These are phyloP conservation scores for Ceraceosorus guamensis DNA, from an alignment of 1,284 basidiomycete species.

Conservation along the genomic window DNA sequence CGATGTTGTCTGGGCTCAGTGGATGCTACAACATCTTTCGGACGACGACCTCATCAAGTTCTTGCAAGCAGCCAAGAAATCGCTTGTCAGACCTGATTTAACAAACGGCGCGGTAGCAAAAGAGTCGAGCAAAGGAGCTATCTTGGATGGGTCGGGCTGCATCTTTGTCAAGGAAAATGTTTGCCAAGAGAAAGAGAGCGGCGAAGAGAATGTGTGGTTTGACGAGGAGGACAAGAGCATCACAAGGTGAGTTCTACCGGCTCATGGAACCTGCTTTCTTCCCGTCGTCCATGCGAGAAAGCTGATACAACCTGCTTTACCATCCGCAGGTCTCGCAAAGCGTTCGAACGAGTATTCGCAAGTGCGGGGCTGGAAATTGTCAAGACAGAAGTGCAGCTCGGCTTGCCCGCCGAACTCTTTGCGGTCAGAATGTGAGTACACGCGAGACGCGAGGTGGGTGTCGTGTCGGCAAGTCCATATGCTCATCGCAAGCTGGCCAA, in stretches of 20 bases:
- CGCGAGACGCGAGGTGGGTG: too few relatives aligned
- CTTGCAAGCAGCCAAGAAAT: slow-evolving; percentile 26
- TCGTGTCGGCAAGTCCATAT: too few relatives aligned
- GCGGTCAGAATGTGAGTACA: slow-evolving; percentile 38
- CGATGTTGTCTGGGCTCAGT: slow-evolving; percentile 45
- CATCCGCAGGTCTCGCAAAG: slow-evolving; percentile 24
- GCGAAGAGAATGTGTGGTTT: slow-evolving; percentile 40
- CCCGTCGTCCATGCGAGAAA: not conserved
- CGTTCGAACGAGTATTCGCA: slow-evolving; percentile 42
- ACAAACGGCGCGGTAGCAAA: not conserved
- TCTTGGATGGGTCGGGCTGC: slow-evolving; percentile 19
- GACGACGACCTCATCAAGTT: slow-evolving; percentile 42
- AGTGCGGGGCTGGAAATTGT: slow-evolving; percentile 40
- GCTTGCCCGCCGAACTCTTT: slow-evolving; percentile 45
- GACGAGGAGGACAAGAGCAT: slow-evolving; percentile 47
- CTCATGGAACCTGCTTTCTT: too few relatives aligned
- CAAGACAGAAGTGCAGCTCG: slow-evolving; percentile 36
- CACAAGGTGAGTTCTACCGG: slow-evolving; percentile 14
- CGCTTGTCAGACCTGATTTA: slow-evolving; percentile 14
- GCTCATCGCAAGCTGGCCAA: too few relatives aligned
- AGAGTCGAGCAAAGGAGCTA: not conserved
- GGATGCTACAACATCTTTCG: slow-evolving; percentile 46
- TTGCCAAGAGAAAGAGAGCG: slow-evolving; percentile 37
- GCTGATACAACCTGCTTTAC: not conserved
- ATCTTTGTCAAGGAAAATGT: slow-evolving; percentile 48